Conservation (phyloP, 1,284 basidiomycete species). For the Tilletia horrida region DNA sequence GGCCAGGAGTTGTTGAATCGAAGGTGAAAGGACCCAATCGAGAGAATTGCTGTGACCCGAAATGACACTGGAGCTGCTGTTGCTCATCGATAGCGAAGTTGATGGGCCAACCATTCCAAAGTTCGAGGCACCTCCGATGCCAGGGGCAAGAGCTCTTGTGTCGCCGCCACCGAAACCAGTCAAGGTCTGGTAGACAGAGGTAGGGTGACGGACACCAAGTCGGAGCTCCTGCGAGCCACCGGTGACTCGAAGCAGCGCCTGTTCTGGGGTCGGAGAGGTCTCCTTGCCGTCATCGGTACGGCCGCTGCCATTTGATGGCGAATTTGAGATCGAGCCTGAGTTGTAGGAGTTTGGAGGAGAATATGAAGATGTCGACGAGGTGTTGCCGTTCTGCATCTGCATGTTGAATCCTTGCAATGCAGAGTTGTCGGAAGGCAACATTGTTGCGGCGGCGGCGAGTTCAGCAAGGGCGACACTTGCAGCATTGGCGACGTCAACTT, state of each 20-base stretch:
- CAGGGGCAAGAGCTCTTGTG: not conserved
- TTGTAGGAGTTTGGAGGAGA: not conserved
- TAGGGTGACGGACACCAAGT: not conserved
- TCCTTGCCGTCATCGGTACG: not conserved
- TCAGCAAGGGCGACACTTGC: slow-evolving; percentile 2
- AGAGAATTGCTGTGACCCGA: not conserved
- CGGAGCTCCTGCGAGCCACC: slow-evolving; percentile 5
- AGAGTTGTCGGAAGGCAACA: not conserved
- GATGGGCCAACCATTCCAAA: not conserved
- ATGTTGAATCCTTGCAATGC: no score
- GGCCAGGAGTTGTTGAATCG: slow-evolving; percentile 3
- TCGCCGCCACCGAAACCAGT: no score
- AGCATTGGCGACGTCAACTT: not conserved
- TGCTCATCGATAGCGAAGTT: no score
- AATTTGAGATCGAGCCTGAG: not conserved
- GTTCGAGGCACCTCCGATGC: not conserved
- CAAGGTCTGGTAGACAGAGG: no score
- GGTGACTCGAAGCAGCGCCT: slow-evolving; percentile 1
- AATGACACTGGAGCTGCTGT: no score
- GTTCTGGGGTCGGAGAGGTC: not conserved
- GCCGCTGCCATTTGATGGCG: not conserved
- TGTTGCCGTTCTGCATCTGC: not conserved
- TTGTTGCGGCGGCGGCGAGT: not conserved
- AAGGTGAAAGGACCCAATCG: slow-evolving; percentile 2
- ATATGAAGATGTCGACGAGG: not conserved